phyloP scores from a whole-genome alignment of 208 protist species.

The Leishmania tropica region DNA sequence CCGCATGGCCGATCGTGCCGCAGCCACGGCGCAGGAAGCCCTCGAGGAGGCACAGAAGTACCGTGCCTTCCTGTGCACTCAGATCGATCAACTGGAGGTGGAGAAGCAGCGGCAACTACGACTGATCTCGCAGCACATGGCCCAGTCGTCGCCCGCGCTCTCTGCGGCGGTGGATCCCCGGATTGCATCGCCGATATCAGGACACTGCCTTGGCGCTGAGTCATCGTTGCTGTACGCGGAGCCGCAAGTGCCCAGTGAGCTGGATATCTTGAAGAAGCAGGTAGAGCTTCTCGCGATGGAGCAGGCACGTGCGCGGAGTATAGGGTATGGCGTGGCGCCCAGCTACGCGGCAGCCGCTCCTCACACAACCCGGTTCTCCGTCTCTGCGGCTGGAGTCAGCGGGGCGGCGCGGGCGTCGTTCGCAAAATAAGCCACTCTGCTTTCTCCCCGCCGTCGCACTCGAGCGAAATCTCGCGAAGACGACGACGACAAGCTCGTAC shows the following conservation, averaged over 20 bases:
- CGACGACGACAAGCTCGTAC: neutral
- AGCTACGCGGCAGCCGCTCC: neutral
- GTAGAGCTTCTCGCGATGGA: conserved; percentile 61
- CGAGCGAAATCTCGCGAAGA: neutral
- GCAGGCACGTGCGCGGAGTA: conserved; percentile 35
- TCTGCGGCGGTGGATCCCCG: neutral
- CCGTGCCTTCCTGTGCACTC: conserved; percentile 36
- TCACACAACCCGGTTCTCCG: neutral
- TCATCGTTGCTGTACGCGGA: neutral
- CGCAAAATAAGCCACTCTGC: neutral
- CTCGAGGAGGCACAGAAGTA: conserved; percentile 42
- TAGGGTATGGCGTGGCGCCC: conserved; percentile 5
- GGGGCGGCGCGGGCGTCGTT: neutral
- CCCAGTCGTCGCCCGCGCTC: neutral
- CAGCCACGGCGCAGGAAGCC: conserved; percentile 29
- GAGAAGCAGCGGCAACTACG: conserved; percentile 43
- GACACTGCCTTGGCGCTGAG: neutral
- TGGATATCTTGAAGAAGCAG: conserved; percentile 54
- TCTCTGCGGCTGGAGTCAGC: neutral
- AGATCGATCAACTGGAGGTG: conserved; percentile 19
- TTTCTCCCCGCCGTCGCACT: neutral
- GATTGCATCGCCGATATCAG: conserved; percentile 1
- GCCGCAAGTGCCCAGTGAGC: conserved; percentile 31
- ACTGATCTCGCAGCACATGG: conserved; percentile 23
- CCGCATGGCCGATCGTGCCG: conserved; percentile 32